A percentile compares a stretch with the other conserved stretches of the same genome.
phyloP scores from a whole-genome alignment of 1,284 basidiomycete species.

The Leccinum subfulvum region DNA sequence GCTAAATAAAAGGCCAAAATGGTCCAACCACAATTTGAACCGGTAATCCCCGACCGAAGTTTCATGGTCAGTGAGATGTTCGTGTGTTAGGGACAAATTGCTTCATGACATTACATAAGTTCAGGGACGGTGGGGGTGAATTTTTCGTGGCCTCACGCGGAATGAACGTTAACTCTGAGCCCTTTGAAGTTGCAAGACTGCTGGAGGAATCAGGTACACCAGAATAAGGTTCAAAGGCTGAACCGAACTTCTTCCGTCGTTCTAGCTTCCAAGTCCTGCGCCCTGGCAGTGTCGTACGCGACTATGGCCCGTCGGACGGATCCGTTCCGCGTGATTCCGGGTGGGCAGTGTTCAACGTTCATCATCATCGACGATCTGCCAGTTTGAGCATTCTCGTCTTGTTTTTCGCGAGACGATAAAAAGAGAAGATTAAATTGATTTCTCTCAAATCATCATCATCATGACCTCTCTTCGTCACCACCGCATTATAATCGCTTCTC shows the following conservation, averaged over 20 bases:
- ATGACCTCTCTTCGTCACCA: slow-evolving; percentile 70
- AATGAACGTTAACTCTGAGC: no score
- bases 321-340: slow-evolving; percentile 24
- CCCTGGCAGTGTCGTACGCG: no score
- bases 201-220: no score
- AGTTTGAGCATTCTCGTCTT: slow-evolving; percentile 10
- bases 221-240: no score
- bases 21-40: not conserved
- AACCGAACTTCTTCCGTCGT: not conserved
- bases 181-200: no score
- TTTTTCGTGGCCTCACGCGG: no score
- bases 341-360: not conserved
- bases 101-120: no score
- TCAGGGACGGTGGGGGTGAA: no score
- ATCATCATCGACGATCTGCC: not conserved
- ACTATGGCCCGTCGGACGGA: slow-evolving; percentile 10
- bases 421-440: not conserved
- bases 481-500: slow-evolving; percentile 71
- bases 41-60: not conserved
- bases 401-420: slow-evolving; percentile 4
- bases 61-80: no score
- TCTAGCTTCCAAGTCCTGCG: no score
- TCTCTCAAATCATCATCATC: not conserved
- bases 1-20: no score
- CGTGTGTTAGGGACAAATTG: no score